phyloP scores from a whole-genome alignment of 495 filamentous ascomycete genomes.

The Physcia stellaris region DNA sequence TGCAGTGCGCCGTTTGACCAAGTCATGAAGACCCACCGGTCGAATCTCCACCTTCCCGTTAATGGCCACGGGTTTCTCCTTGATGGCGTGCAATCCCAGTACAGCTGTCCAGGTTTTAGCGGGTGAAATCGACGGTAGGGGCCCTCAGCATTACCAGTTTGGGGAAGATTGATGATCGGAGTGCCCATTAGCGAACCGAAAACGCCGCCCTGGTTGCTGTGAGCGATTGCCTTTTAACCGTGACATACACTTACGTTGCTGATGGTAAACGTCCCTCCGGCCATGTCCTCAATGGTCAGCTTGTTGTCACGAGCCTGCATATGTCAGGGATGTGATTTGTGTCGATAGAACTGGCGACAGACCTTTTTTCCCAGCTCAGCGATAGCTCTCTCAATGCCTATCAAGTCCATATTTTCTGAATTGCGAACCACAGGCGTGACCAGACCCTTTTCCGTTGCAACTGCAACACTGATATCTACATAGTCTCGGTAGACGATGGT shows the following conservation, averaged over 20 bases:
- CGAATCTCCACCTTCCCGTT: slow-evolving; percentile 89
- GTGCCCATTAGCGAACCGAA: slow-evolving; percentile 87
- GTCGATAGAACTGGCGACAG: too few species aligned
- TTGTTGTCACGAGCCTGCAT: slow-evolving; percentile 80
- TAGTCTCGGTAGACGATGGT: slow-evolving; percentile 98
- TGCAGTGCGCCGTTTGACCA: slow-evolving; percentile 9
- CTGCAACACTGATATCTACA: slow-evolving; percentile 93
- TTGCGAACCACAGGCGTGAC: slow-evolving; percentile 96
- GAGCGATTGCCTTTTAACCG: slow-evolving; percentile 9
- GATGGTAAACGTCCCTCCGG: slow-evolving; percentile 96
- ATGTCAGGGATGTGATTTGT: too few species aligned
- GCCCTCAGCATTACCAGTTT: slow-evolving; percentile 58
- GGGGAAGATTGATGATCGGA: slow-evolving; percentile 97
- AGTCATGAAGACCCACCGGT: slow-evolving; percentile 39
- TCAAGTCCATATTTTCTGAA: slow-evolving; percentile 70
- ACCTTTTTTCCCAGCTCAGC: slow-evolving; percentile 94
- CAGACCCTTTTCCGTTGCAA: slow-evolving; percentile 93
- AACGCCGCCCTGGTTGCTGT: slow-evolving; percentile 42
- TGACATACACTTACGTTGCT: slow-evolving; percentile 66
- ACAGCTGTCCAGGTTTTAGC: slow-evolving; percentile 44
- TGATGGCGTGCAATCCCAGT: slow-evolving; percentile 93
- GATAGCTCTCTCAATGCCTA: slow-evolving; percentile 84
- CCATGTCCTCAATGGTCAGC: slow-evolving; percentile 98
- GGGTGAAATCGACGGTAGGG: background rate
- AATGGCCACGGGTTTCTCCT: slow-evolving; percentile 79